Evolutionary conservation across 352 stramenopile genomes (phyloP).

Genomic region (Phytophthora colocasiae): DNA sequence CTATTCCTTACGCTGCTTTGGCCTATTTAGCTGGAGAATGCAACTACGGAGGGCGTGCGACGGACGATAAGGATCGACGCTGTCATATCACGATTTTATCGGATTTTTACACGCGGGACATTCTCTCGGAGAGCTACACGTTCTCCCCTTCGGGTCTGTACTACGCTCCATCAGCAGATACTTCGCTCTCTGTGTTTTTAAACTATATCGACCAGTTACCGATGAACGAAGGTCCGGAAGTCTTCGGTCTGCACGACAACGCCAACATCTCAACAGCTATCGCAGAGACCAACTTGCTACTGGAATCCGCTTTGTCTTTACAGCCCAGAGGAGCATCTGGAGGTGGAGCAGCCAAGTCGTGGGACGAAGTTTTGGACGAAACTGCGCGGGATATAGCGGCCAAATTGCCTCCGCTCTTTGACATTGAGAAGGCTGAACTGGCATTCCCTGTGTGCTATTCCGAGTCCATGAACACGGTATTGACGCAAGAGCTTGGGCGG

Average conservation of each 20-base stretch:
- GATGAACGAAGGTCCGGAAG: constrained; percentile 87
- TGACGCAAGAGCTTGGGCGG: constrained; percentile 91
- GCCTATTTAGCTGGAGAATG: constrained; percentile 94
- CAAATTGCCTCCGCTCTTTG: constrained; percentile 80
- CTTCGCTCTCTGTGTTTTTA: constrained; percentile 60
- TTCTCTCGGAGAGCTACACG: constrained; percentile 76
- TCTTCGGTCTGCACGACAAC: constrained; percentile 89
- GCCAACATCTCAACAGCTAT: constrained; percentile 92
- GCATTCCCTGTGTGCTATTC: constrained; percentile 85
- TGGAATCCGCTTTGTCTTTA: constrained; percentile 91
- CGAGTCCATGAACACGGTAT: constrained; percentile 91
- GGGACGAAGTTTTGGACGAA: constrained; percentile 89
- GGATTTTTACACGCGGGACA: constrained; percentile 84
- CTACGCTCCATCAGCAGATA: constrained; percentile 61
- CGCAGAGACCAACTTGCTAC: constrained; percentile 81
- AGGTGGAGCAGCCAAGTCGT: constrained; percentile 83
- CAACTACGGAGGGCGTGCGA: constrained; percentile 96
- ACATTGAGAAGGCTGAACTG: constrained; percentile 91
- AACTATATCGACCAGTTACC: constrained; percentile 86
- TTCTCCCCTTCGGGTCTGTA: constrained; percentile 90
- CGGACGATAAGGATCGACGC: constrained; percentile 94
- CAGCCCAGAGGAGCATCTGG: constrained; percentile 77
- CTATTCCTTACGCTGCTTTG: constrained; percentile 92
- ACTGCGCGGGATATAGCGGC: constrained; percentile 88
- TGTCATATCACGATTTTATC: constrained; percentile 88